These are phyloP conservation scores for Trichoderma sp. DNA, from an alignment of 2,329 filamentous ascomycete genomes.

Conservation along the genomic window DNA sequence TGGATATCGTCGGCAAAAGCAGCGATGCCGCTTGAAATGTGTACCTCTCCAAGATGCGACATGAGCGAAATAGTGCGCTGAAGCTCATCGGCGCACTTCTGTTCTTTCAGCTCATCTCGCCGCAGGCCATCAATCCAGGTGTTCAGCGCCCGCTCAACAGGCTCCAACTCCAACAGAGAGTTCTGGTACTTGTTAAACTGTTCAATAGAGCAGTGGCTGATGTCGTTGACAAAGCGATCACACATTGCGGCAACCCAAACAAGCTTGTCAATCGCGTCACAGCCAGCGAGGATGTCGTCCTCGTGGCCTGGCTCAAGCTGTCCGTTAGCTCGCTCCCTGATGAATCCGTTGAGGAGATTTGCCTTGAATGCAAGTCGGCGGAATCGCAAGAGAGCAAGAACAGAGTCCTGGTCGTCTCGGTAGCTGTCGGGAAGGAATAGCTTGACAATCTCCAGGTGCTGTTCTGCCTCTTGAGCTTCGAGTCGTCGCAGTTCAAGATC, in stretches of 20 bases:
- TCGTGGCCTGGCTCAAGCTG: conserved; percentile 68
- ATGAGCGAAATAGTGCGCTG: conserved; percentile 83
- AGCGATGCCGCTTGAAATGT: conserved; percentile 69
- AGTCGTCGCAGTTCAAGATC: conserved; percentile 84
- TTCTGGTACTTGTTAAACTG: conserved; percentile 79
- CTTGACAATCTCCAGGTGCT: conserved; percentile 87
- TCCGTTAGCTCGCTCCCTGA: conserved; percentile 75
- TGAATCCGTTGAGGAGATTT: conserved; percentile 71
- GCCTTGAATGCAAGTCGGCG: conserved; percentile 89
- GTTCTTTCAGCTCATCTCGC: conserved; percentile 81
- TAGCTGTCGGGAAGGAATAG: conserved; percentile 86
- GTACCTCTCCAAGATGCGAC: conserved; percentile 80
- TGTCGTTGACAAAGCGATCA: conserved; percentile 78
- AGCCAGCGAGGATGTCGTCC: conserved; percentile 77
- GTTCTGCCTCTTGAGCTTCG: conserved; percentile 83
- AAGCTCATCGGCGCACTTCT: conserved; percentile 77
- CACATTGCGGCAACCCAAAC: conserved; percentile 83
- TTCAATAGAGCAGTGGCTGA: conserved; percentile 74
- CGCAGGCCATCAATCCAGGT: conserved; percentile 83
- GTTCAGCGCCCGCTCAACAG: conserved; percentile 86
- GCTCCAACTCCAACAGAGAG: conserved; percentile 83
- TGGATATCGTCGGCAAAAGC: conserved; percentile 77
- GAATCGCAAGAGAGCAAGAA: conserved; percentile 86
- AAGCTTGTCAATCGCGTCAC: conserved; percentile 82
- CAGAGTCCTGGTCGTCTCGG: conserved; percentile 76